These are phyloP conservation scores for Porcisia deanei DNA, from an alignment of 208 protist genomes.

Conservation along the genomic window DNA sequence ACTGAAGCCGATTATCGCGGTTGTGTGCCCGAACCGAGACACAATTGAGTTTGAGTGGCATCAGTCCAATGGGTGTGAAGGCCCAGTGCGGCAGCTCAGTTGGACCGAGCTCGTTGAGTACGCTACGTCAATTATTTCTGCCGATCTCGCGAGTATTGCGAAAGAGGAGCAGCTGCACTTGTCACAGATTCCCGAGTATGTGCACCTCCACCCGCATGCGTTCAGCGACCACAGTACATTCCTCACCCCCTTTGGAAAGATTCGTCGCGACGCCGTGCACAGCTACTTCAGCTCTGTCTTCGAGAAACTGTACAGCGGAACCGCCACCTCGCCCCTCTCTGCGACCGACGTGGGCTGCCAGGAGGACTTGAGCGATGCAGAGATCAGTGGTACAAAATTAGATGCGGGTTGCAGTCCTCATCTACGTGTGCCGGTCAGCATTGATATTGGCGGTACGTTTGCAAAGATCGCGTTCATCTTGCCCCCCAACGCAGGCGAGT, in stretches of 20 bases:
- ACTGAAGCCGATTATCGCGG: constrained; percentile 72
- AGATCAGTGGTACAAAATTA: constrained; percentile 26
- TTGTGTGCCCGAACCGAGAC: constrained; percentile 85
- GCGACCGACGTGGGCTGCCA: constrained; percentile 9
- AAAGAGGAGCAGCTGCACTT: constrained; percentile 57
- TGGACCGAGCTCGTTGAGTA: constrained; percentile 78
- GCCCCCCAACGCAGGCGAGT: constrained; percentile 36
- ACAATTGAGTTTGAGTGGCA: constrained; percentile 87
- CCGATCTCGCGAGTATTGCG: constrained; percentile 59
- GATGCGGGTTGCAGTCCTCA: constrained; percentile 7
- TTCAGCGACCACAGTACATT: constrained; percentile 83
- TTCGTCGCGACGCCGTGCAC: constrained; percentile 57
- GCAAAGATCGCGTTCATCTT: constrained; percentile 87
- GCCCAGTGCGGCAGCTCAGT: constrained; percentile 28
- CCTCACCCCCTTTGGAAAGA: constrained; percentile 71
- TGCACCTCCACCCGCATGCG: constrained; percentile 89
- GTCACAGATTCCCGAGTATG: constrained; percentile 57
- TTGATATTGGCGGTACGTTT: constrained; percentile 93
- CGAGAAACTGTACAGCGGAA: constrained; percentile 51
- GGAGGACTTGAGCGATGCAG: constrained; percentile 36
- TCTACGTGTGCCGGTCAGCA: constrained; percentile 65
- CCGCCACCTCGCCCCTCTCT: constrained; percentile 21
- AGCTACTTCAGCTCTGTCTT: constrained; percentile 79
- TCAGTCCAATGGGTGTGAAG: constrained; percentile 23
- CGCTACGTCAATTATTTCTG: constrained; percentile 54